These are phyloP conservation scores for Colletotrichum lentis DNA, from an alignment of 2,329 filamentous ascomycete species.

Conservation along the genomic window DNA sequence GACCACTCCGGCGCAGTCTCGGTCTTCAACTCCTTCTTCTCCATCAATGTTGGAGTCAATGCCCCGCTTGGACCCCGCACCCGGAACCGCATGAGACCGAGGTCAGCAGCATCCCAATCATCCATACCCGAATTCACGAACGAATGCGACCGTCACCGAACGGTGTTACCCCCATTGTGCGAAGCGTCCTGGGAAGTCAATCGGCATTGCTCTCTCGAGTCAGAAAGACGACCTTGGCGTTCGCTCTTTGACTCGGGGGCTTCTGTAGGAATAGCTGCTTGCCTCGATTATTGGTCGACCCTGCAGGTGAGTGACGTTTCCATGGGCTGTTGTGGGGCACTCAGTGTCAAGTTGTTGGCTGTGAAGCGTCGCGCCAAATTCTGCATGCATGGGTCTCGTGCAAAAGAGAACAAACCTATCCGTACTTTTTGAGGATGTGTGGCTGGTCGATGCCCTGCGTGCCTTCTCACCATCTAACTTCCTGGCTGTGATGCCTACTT, in stretches of 20 bases:
- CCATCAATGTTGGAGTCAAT: not conserved
- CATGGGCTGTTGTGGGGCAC: not conserved
- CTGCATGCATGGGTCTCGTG: conserved; percentile 2
- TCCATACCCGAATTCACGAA: not conserved
- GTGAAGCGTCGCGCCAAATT: conserved; percentile 20
- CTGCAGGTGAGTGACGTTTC: conserved; percentile 2
- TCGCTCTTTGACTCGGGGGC: conserved; percentile 3
- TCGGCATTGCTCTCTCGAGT: conserved; percentile 1
- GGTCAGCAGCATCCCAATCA: conserved; percentile 3
- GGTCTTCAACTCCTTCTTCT: not conserved
- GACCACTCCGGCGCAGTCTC: not conserved
- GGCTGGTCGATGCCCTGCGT: conserved; percentile 58
- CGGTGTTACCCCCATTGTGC: not conserved
- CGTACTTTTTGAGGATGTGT: not conserved
- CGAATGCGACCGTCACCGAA: not conserved
- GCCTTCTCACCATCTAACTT: conserved; percentile 71
- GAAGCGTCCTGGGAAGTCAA: not conserved
- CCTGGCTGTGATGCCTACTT: conserved; percentile 77
- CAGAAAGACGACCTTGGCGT: not conserved
- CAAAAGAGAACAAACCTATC: not conserved
- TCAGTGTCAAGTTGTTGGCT: not conserved
- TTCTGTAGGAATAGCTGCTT: not conserved
- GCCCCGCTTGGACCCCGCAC: conserved; percentile 21
- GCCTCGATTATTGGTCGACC: not conserved
- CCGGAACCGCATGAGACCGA: conserved; percentile 11